Percentiles rank a stretch among this genome's conserved stretches.
Evolutionary conservation across 2,329 filamentous ascomycete species (phyloP).

Genomic region (Hypomyces rosellus): DNA sequence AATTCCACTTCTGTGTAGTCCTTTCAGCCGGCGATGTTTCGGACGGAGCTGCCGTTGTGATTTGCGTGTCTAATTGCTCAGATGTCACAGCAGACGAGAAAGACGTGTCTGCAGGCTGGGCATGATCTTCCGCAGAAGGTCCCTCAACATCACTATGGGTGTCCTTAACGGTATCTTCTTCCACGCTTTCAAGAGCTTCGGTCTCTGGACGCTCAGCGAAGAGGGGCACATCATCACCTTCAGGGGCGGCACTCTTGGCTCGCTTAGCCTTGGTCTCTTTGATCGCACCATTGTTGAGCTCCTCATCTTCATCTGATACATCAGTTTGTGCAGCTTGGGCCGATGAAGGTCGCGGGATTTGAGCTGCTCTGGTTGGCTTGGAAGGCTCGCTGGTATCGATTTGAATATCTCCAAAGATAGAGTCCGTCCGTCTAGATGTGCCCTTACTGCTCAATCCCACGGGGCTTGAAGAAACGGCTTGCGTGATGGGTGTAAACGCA

Average conservation of each 20-base stretch:
- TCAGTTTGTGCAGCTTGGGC: slow-evolving; percentile 23
- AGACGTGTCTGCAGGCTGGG: slow-evolving; percentile 41
- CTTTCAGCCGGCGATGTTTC: slow-evolving; percentile 46
- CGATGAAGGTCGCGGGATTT: slow-evolving; percentile 61
- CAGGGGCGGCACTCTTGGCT: slow-evolving; percentile 56
- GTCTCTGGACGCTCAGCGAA: slow-evolving; percentile 55
- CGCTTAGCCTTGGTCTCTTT: slow-evolving; percentile 71
- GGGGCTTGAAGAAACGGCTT: slow-evolving; percentile 39
- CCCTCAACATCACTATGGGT: slow-evolving; percentile 20
- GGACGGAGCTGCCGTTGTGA: slow-evolving; percentile 46
- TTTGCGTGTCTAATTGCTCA: slow-evolving; percentile 49
- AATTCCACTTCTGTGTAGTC: slow-evolving; percentile 39
- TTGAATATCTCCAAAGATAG: slow-evolving; percentile 66
- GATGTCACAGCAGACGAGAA: slow-evolving; percentile 48
- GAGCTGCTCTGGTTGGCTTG: slow-evolving; percentile 76
- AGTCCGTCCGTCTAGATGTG: slow-evolving; percentile 34
- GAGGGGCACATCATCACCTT: slow-evolving; percentile 66
- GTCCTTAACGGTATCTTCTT: slow-evolving; percentile 18
- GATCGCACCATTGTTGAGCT: slow-evolving; percentile 48
- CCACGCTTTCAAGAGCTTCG: slow-evolving; percentile 15
- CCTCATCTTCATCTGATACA: slow-evolving; percentile 18
- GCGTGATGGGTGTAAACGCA: slow-evolving; percentile 60
- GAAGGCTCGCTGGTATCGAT: slow-evolving; percentile 53
- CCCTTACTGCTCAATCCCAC: slow-evolving; percentile 39
- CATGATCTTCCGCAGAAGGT: slow-evolving; percentile 36